Evolutionary conservation across 2,329 filamentous ascomycete genomes (phyloP).

Genomic region (Aspergillus ochraceoroseus): DNA sequence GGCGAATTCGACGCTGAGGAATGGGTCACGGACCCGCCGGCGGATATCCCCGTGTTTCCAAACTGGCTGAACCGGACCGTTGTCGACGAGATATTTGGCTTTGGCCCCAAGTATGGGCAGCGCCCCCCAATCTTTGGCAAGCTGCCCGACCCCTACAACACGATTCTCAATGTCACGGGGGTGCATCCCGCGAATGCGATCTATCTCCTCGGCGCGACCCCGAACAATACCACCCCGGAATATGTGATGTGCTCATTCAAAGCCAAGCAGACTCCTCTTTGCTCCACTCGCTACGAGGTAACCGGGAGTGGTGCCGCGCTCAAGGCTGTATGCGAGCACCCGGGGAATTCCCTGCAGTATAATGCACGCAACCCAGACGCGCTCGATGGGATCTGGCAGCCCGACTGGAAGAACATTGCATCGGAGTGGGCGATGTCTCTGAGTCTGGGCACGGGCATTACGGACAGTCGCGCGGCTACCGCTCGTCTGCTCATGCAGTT

Average conservation of each 20-base stretch:
- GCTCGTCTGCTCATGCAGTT: slow-evolving; percentile 56
- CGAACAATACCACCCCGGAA: slow-evolving; percentile 31
- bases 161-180: slow-evolving; percentile 54
- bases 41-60: slow-evolving; percentile 37
- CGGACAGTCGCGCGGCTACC: slow-evolving; percentile 55
- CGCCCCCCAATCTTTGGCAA: slow-evolving; percentile 53
- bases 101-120: slow-evolving; percentile 52
- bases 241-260: slow-evolving; percentile 66
- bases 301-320: slow-evolving; percentile 57
- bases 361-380: slow-evolving; percentile 39
- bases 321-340: slow-evolving; percentile 58
- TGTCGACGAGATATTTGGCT: slow-evolving; percentile 67
- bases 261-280: slow-evolving; percentile 59
- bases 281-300: slow-evolving; percentile 56
- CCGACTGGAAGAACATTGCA: slow-evolving; percentile 55
- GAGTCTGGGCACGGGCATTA: slow-evolving; percentile 53
- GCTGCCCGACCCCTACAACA: slow-evolving; percentile 60
- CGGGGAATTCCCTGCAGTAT: slow-evolving; percentile 54
- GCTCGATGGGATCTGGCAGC: slow-evolving; percentile 31
- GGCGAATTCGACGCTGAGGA: slow-evolving; percentile 27
- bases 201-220: slow-evolving; percentile 60
- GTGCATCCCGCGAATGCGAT: slow-evolving; percentile 50
- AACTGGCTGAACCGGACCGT: slow-evolving; percentile 53
- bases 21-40: slow-evolving; percentile 28
- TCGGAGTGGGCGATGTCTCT: slow-evolving; percentile 53